These are phyloP conservation scores for Tribonema minus DNA, from an alignment of 108 stramenopile genomes.

Conservation along the genomic window DNA sequence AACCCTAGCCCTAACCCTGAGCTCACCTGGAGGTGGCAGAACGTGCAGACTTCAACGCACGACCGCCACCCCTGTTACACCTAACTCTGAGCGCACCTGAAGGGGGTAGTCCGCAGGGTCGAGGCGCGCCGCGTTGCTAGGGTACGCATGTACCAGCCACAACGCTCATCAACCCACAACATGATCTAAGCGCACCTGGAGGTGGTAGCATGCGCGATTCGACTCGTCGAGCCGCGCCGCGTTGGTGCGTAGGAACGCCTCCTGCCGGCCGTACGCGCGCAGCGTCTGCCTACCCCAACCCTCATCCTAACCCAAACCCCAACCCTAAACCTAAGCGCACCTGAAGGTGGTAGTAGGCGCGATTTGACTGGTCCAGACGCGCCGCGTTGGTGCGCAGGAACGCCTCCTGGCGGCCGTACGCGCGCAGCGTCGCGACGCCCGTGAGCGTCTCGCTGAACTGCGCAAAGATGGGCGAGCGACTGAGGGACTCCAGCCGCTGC, in stretches of 20 bases:
- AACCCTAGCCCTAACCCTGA: too few relatives aligned
- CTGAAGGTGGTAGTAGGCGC: slow-evolving; percentile 68
- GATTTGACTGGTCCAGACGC: slow-evolving; percentile 7
- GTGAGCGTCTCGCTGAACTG: slow-evolving; percentile 61
- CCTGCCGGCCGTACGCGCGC: slow-evolving; percentile 77
- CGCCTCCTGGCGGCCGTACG: slow-evolving; percentile 82
- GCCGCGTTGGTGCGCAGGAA: slow-evolving; percentile 44
- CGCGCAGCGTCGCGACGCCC: slow-evolving; percentile 84
- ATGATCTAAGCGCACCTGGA: too few relatives aligned
- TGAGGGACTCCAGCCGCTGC: slow-evolving; percentile 49
- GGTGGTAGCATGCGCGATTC: slow-evolving; percentile 65
- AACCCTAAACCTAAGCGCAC: background rate
- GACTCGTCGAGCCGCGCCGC: slow-evolving; percentile 9
- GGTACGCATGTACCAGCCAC: too few relatives aligned
- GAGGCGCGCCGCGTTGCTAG: too few relatives aligned
- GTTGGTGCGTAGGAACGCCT: slow-evolving; percentile 64
- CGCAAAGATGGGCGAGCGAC: slow-evolving; percentile 49
- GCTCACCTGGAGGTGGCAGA: too few relatives aligned
- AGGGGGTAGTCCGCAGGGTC: too few relatives aligned
- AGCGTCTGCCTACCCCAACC: slow-evolving; percentile 56
- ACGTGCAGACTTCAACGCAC: too few relatives aligned
- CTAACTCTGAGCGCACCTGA: too few relatives aligned
- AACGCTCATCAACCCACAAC: too few relatives aligned
- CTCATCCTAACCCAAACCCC: background rate
- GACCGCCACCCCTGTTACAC: too few relatives aligned